Percentiles rank a stretch among this genome's conserved stretches.
These are phyloP conservation scores for Forsythia suspensa DNA, from an alignment of 257 asterid species.

Conservation along the genomic window DNA sequence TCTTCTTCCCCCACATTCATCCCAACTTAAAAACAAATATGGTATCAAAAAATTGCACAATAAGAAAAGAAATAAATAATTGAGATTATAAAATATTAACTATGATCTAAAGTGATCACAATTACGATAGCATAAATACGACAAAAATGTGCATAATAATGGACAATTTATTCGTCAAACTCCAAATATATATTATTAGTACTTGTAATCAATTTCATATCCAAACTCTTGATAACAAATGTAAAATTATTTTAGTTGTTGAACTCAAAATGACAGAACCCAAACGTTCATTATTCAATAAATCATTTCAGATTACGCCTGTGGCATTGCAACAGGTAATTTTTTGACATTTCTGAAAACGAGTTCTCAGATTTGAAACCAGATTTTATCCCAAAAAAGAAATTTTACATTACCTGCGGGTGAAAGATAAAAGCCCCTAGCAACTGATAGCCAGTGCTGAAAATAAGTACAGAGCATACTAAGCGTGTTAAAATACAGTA, in stretches of 20 bases:
- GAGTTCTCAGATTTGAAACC: constrained; percentile 7
- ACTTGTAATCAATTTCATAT: not conserved
- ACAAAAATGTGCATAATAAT: not conserved
- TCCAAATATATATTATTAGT: not conserved
- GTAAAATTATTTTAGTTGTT: constrained; percentile 11
- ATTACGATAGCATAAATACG: not conserved
- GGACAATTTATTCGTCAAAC: not conserved
- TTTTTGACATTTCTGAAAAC: not conserved
- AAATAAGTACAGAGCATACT: not conserved
- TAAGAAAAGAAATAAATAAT: not conserved
- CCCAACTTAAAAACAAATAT: not conserved
- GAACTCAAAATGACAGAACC: constrained; percentile 13
- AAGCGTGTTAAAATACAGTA: constrained; percentile 16
- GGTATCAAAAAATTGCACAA: not conserved
- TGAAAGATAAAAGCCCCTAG: constrained; percentile 21
- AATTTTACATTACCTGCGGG: constrained; percentile 20
- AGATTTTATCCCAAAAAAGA: constrained; percentile 6
- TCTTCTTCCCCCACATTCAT: not conserved
- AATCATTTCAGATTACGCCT: not conserved
- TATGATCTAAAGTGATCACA: not conserved
- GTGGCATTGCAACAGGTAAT: not conserved
- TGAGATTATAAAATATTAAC: not conserved
- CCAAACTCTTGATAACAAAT: not conserved
- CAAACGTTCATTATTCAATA: constrained; percentile 4
- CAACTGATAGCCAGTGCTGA: constrained; percentile 25